phyloP scores from a whole-genome alignment of 371 early-diverging fungal species.

The Syncephalis plumigaleata region DNA sequence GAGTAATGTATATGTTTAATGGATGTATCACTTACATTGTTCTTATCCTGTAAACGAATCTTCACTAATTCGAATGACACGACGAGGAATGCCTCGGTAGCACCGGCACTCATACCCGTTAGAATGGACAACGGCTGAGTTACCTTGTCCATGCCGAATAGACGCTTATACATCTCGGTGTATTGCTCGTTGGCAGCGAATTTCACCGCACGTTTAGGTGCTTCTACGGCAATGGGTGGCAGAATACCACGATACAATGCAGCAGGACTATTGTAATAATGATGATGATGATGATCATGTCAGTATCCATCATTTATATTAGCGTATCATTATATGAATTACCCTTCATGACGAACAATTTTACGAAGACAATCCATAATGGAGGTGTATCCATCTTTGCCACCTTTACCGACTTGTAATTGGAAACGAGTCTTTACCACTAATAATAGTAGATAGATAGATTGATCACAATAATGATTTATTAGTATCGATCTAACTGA shows the following conservation, averaged over 20 bases:
- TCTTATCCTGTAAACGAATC: slow-evolving; percentile 78
- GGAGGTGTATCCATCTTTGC: slow-evolving; percentile 46
- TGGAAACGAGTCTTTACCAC: slow-evolving; percentile 95
- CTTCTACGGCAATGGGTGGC: slow-evolving; percentile 94
- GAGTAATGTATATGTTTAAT: not conserved
- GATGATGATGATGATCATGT: too few species aligned
- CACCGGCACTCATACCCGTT: slow-evolving; percentile 87
- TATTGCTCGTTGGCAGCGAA: slow-evolving; percentile 91
- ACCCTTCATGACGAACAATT: slow-evolving; percentile 88
- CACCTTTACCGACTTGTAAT: slow-evolving; percentile 61
- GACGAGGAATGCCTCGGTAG: slow-evolving; percentile 83
- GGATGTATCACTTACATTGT: slow-evolving; percentile 27
- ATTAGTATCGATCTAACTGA: too few species aligned
- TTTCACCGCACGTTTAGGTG: slow-evolving; percentile 95
- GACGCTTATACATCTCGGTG: slow-evolving; percentile 40
- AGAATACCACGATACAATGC: slow-evolving; percentile 87
- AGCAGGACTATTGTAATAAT: slow-evolving; percentile 28
- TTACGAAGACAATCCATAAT: slow-evolving; percentile 57
- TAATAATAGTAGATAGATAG: slow-evolving; percentile 6
- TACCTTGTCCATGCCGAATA: slow-evolving; percentile 51
- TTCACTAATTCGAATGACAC: slow-evolving; percentile 90
- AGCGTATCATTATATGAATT: slow-evolving; percentile 5
- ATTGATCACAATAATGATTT: not conserved
- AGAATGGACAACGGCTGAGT: slow-evolving; percentile 60
- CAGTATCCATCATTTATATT: not conserved